These are phyloP conservation scores for Dillenia turbinata DNA, from an alignment of 164 flowering plant genomes.

Conservation along the genomic window DNA sequence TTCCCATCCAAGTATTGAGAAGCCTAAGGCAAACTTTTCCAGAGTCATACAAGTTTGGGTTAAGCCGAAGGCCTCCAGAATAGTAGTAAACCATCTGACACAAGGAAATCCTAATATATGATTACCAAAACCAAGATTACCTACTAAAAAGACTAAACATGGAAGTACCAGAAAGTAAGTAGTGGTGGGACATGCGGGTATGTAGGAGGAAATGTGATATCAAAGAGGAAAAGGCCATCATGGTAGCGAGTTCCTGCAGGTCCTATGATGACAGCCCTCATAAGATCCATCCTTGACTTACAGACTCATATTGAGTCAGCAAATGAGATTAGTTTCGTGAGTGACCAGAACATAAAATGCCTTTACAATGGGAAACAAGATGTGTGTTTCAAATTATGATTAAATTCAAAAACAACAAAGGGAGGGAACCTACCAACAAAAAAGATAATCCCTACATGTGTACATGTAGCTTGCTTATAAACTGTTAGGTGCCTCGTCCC, in stretches of 20 bases:
- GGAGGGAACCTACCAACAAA: neutral
- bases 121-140: too few species aligned
- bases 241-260: slow-evolving; percentile 32
- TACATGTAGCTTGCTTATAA: too few species aligned
- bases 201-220: slow-evolving; percentile 17
- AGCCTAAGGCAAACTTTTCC: slow-evolving; percentile 65
- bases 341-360: neutral
- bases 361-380: neutral
- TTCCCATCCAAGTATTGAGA: slow-evolving; percentile 46
- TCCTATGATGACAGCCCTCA: slow-evolving; percentile 31
- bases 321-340: neutral
- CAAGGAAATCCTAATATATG: neutral
- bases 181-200: slow-evolving; percentile 46
- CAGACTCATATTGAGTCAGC: slow-evolving; percentile 26
- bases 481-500: too few species aligned
- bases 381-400: neutral
- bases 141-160: too few species aligned
- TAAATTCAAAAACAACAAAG: neutral
- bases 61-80: slow-evolving; percentile 48
- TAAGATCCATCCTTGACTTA: slow-evolving; percentile 31
- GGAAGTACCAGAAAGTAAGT: slow-evolving; percentile 13
- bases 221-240: slow-evolving; percentile 32
- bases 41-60: slow-evolving; percentile 48
- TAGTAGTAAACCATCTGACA: slow-evolving; percentile 38
- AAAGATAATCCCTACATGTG: too few species aligned